A percentile compares a stretch with the other conserved stretches of the same genome.
Evolutionary conservation across 1,284 basidiomycete species (phyloP).

Genomic region (Ustilago loliicola): DNA sequence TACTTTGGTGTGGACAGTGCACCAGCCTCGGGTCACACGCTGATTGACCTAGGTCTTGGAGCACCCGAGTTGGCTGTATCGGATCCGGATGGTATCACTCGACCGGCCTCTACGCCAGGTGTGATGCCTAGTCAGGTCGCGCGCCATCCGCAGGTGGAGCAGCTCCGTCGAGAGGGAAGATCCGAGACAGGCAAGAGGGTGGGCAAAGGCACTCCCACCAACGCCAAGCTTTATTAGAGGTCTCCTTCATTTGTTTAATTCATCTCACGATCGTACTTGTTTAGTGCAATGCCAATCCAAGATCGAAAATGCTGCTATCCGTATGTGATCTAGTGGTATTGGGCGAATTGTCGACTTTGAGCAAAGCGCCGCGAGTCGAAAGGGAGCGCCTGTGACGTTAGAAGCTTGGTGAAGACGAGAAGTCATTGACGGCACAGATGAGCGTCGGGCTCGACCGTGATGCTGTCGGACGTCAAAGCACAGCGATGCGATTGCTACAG

Average conservation of each 20-base stretch:
- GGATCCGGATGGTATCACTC: constrained; percentile 38
- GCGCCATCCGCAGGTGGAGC: constrained; percentile 49
- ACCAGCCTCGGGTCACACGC: constrained; percentile 24
- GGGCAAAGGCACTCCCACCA: constrained; percentile 50
- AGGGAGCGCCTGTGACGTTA: too few relatives aligned
- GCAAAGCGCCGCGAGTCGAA: background rate
- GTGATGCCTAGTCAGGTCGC: constrained; percentile 42
- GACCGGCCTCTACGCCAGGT: constrained; percentile 41
- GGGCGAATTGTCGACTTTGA: background rate
- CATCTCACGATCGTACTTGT: constrained; percentile 14
- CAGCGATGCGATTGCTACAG: background rate
- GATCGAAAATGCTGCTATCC: background rate
- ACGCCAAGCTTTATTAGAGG: constrained; percentile 33
- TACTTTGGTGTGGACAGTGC: constrained; percentile 32
- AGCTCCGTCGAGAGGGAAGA: constrained; percentile 41
- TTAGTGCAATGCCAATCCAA: constrained; percentile 14
- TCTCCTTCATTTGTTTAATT: background rate
- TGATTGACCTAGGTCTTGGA: constrained; percentile 39
- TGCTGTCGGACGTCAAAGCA: background rate
- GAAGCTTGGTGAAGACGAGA: too few relatives aligned
- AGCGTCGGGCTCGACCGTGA: background rate
- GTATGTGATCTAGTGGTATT: background rate
- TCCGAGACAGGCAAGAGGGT: constrained; percentile 43
- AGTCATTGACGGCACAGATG: background rate
- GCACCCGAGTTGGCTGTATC: constrained; percentile 36